phyloP scores from a whole-genome alignment of 179 eudicot genomes.

The Beta macrorhiza region DNA sequence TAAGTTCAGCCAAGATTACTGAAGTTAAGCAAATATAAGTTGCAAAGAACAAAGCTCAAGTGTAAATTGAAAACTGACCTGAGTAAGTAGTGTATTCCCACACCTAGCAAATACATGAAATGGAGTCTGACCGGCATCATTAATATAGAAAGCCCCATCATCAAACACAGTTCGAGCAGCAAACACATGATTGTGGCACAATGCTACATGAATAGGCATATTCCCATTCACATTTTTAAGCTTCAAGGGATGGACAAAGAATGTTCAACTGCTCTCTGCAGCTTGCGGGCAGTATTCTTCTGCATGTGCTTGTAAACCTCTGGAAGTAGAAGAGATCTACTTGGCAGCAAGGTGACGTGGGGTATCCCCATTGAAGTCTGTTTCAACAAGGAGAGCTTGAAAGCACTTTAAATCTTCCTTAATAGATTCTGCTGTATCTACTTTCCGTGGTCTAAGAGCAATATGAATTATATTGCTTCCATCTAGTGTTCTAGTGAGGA shows the following conservation, averaged over 20 bases:
- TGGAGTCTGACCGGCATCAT: slow-evolving; percentile 19
- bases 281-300: not conserved
- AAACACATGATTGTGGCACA: not conserved
- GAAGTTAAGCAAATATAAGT: no score
- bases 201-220: slow-evolving; percentile 4
- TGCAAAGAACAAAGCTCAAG: no score
- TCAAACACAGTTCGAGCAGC: not conserved
- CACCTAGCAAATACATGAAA: slow-evolving; percentile 12
- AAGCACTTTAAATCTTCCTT: not conserved
- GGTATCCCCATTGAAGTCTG: slow-evolving; percentile 5
- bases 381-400: not conserved
- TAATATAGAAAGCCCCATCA: not conserved
- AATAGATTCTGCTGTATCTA: not conserved
- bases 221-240: not conserved
- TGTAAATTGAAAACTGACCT: slow-evolving; percentile 1
- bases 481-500: slow-evolving; percentile 1
- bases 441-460: not conserved
- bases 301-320: not conserved
- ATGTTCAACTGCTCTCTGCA: not conserved
- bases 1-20: no score
- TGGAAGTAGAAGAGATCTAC: not conserved
- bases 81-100: not conserved
- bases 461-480: slow-evolving; percentile 19
- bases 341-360: slow-evolving; percentile 20
- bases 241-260: not conserved